Evolutionary conservation across 176 grass and related monocot species (phyloP).

Genomic region (Secale cereale): DNA sequence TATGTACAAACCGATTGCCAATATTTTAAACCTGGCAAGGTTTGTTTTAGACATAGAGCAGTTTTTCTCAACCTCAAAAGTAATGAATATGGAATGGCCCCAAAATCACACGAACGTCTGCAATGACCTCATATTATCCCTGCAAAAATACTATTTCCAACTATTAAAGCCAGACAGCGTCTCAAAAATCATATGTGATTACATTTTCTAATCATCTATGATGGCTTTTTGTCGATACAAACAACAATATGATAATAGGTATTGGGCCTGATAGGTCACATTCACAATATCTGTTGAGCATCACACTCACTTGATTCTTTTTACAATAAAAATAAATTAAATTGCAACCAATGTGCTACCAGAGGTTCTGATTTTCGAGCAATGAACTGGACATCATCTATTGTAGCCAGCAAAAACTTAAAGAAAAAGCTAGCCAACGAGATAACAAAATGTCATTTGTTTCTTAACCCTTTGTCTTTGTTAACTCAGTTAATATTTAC

Average conservation of each 20-base stretch:
- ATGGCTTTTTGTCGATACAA: neutral
- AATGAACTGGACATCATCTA: neutral
- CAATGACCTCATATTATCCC: no score
- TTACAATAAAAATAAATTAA: neutral
- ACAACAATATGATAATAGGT: neutral
- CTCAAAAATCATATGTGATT: neutral
- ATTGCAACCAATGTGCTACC: neutral
- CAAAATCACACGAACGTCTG: no score
- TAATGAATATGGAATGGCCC: no score
- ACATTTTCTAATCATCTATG: neutral
- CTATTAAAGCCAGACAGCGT: neutral
- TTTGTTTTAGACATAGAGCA: neutral
- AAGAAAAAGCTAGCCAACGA: neutral
- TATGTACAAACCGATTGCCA: neutral
- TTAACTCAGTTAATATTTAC: neutral
- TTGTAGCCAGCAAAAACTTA: neutral
- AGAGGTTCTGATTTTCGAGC: neutral
- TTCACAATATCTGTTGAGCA: neutral
- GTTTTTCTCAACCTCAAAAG: no score
- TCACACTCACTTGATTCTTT: neutral
- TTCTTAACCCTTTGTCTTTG: neutral
- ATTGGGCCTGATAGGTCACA: neutral
- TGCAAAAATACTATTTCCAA: no score
- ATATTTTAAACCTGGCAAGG: neutral
- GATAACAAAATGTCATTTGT: neutral